These are phyloP conservation scores for Nemania sp. DNA, from an alignment of 2,329 filamentous ascomycete genomes.

Conservation along the genomic window DNA sequence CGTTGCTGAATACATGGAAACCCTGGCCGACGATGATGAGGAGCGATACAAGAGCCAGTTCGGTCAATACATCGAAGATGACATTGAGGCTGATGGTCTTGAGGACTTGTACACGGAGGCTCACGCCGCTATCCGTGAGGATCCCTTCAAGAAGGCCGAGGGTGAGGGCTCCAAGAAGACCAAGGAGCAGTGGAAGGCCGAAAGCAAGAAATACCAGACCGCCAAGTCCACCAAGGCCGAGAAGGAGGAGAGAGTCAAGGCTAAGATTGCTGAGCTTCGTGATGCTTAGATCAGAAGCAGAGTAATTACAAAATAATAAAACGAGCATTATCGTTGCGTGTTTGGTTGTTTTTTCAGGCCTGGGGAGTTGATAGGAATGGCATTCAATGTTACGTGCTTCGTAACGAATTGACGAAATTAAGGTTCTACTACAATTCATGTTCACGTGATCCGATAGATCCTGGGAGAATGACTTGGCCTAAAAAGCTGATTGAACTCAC, in stretches of 20 bases:
- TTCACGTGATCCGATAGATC: constrained; percentile 12
- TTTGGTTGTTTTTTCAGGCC: constrained; percentile 40
- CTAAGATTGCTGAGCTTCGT: constrained; percentile 84
- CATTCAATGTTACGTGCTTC: constrained; percentile 29
- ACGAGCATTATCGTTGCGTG: constrained; percentile 31
- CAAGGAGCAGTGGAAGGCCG: constrained; percentile 96
- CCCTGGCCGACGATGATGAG: constrained; percentile 98
- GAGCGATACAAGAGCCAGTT: constrained; percentile 99
- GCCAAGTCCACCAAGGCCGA: constrained; percentile 80
- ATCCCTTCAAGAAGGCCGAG: constrained; percentile 94
- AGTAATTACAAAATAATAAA: constrained; percentile 27
- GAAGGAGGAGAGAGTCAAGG: constrained; percentile 81
- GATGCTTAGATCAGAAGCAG: constrained; percentile 46
- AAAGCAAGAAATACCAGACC: constrained; percentile 86
- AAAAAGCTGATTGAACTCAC: too few relatives aligned
- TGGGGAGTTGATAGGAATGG: constrained; percentile 39
- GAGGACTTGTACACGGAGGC: constrained; percentile 97
- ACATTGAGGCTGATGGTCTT: constrained; percentile 91
- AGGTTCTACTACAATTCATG: constrained; percentile 25
- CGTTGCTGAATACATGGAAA: constrained; percentile 99
- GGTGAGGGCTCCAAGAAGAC: constrained; percentile 80
- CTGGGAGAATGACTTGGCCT: too few relatives aligned
- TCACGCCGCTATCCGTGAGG: constrained; percentile 94
- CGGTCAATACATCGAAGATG: constrained; percentile 95
- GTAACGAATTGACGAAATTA: constrained; percentile 38